phyloP scores from a whole-genome alignment of 257 asterid species.

The Plantago major region DNA sequence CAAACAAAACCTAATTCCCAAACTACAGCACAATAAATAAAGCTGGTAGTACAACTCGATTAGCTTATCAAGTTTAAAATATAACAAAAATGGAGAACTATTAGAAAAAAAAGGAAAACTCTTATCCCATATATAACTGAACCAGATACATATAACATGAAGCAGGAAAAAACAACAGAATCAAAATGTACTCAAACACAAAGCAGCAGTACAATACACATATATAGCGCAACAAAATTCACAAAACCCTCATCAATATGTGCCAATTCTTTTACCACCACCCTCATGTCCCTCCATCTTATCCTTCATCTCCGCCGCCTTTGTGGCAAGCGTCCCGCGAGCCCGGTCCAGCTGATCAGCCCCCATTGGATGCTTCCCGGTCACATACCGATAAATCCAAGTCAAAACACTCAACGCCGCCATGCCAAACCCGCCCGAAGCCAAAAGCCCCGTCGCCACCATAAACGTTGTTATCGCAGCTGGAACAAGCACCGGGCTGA shows the following conservation, averaged over 20 bases:
- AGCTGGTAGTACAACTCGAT: too few relatives aligned
- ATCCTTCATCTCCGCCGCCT: conserved; percentile 42
- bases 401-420: conserved; percentile 65
- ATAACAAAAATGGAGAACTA: too few relatives aligned
- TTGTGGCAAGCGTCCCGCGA: conserved; percentile 36
- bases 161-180: too few relatives aligned
- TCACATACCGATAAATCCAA: conserved; percentile 63
- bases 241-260: background rate
- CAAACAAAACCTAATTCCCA: too few relatives aligned
- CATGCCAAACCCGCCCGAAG: conserved; percentile 73
- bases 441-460: conserved; percentile 49
- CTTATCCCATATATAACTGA: too few relatives aligned
- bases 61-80: too few relatives aligned
- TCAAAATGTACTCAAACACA: too few relatives aligned
- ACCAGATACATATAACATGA: too few relatives aligned
- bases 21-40: too few relatives aligned
- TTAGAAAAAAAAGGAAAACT: too few relatives aligned
- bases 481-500: conserved; percentile 81
- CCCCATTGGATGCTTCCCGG: conserved; percentile 58
- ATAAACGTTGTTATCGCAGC: conserved; percentile 44
- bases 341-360: conserved; percentile 51
- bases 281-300: background rate
- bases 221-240: background rate
- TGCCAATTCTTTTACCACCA: background rate
- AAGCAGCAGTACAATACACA: background rate